Base-by-base conservation (phyloP, 2,329 filamentous ascomycete genomes). In the Achaetomium macrosporum region DNA sequence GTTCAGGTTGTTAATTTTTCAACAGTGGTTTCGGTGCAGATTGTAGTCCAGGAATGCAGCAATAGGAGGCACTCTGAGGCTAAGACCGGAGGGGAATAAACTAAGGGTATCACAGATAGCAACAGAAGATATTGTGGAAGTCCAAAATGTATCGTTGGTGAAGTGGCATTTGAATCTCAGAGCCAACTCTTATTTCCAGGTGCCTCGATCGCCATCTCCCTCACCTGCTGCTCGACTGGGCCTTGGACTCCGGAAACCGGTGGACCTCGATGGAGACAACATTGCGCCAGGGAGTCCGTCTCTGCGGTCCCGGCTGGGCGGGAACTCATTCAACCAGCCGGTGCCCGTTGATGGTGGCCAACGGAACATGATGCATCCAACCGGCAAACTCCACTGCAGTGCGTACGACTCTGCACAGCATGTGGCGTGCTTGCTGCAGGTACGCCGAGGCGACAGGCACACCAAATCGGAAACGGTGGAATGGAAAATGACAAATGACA, bases 301-400 rank as follows among this genome's bases (percentile, higher is more conserved):
- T 3, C 16, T 39, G 31, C n/a, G 15, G 46, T 46, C 31, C 42
- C 47, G 16, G 31, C 19, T 42, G 17, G 19, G 12, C 47, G 41
- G 51, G 42, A 50, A 36, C 43, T 29, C 17, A 15, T 45, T 40
- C 50, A 42, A 7, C 30, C 44, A 10, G 40, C 25, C 3, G 16
- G 8, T 35, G 10, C 11, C 42, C 17, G 13, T 16, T n/a, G 42
- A 16, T 16, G 35, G 16, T 40, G n/a, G n/a, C n/a, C 13, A 35
- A 41, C 51, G 40, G 41, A 33, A 53, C 42, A 53, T 42, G 36
- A 53, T 37, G 46, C 36, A 50, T 42, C 46, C 51, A 49, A 10
- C 51, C 45, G 25, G 29, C 25, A 36, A 46, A 36, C 13, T 29
- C 17, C 17, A 11, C 29, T 30, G n/a, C 30, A 16, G 17, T 7